A percentile compares a stretch with the other conserved stretches of the same genome.
Evolutionary conservation across 2,329 filamentous ascomycete species (phyloP).

Genomic region (Xylogone sp.): DNA sequence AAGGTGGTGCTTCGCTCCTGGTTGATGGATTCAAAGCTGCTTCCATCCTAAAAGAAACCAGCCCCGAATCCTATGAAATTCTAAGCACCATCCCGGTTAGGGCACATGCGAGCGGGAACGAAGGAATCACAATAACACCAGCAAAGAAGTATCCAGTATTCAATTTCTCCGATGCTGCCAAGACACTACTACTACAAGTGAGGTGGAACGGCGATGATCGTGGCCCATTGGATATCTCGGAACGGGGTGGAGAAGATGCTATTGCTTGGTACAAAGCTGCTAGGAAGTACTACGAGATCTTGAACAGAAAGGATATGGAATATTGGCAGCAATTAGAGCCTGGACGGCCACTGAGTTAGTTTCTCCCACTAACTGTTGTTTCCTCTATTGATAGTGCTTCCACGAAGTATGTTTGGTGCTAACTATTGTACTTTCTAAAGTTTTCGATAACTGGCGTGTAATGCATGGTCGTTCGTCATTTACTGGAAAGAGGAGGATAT

Average conservation of each 20-base stretch:
- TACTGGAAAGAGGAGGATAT: slow-evolving; percentile 79
- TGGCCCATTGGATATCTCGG: slow-evolving; percentile 48
- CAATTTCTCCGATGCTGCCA: slow-evolving; percentile 45
- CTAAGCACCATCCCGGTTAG: slow-evolving; percentile 58
- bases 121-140: slow-evolving; percentile 76
- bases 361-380: not conserved
- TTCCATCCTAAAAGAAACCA: slow-evolving; percentile 48
- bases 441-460: slow-evolving; percentile 96
- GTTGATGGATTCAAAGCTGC: slow-evolving; percentile 84
- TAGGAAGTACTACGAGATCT: slow-evolving; percentile 65
- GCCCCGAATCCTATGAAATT: slow-evolving; percentile 51
- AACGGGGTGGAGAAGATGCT: slow-evolving; percentile 2
- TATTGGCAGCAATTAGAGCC: slow-evolving; percentile 81
- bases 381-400: not conserved
- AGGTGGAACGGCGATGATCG: slow-evolving; percentile 95
- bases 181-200: slow-evolving; percentile 56
- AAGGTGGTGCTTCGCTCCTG: slow-evolving; percentile 74
- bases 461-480: slow-evolving; percentile 84
- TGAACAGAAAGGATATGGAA: slow-evolving; percentile 62
- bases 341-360: slow-evolving; percentile 70
- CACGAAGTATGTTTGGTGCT: not conserved
- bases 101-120: slow-evolving; percentile 84
- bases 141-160: slow-evolving; percentile 69
- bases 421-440: slow-evolving; percentile 33
- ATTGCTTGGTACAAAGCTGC: slow-evolving; percentile 76